phyloP scores from a whole-genome alignment of 1,139 yeast species.

The Pneumocystis oryctolagi region DNA sequence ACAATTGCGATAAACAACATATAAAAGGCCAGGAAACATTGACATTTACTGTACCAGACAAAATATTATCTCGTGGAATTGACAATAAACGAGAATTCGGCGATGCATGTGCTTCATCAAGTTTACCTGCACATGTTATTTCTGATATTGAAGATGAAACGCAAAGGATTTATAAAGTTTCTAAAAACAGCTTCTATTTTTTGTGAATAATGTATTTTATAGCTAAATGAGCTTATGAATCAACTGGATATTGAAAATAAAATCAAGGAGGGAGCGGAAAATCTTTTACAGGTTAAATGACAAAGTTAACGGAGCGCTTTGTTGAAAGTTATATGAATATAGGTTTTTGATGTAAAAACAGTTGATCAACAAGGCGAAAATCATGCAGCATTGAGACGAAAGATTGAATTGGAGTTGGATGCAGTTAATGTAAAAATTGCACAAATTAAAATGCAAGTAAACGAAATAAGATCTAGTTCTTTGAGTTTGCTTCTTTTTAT shows the following conservation, averaged over 20 bases:
- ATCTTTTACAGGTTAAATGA: conserved; percentile 23
- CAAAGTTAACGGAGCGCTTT: background rate
- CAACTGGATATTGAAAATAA: conserved; percentile 28
- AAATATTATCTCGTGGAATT: background rate
- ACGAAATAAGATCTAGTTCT: conserved; percentile 14
- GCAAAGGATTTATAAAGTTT: background rate
- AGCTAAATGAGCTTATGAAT: conserved; percentile 22
- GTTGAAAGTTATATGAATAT: background rate
- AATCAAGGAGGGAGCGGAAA: conserved; percentile 30
- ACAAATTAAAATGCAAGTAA: conserved; percentile 22
- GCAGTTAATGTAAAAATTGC: conserved; percentile 27
- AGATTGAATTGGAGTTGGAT: conserved; percentile 27
- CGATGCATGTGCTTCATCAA: background rate
- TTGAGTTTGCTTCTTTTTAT: conserved; percentile 10
- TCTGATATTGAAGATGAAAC: background rate
- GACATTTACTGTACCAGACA: background rate
- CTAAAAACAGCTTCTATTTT: background rate
- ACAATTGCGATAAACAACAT: background rate
- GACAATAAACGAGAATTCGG: background rate
- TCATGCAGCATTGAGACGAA: conserved; percentile 16
- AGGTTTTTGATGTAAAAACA: conserved; percentile 4
- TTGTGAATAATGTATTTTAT: background rate
- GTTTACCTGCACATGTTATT: background rate
- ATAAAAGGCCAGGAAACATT: background rate
- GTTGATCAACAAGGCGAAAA: background rate